Conservation (phyloP, 495 filamentous ascomycete genomes). For the Aspergillus ellipticus region DNA sequence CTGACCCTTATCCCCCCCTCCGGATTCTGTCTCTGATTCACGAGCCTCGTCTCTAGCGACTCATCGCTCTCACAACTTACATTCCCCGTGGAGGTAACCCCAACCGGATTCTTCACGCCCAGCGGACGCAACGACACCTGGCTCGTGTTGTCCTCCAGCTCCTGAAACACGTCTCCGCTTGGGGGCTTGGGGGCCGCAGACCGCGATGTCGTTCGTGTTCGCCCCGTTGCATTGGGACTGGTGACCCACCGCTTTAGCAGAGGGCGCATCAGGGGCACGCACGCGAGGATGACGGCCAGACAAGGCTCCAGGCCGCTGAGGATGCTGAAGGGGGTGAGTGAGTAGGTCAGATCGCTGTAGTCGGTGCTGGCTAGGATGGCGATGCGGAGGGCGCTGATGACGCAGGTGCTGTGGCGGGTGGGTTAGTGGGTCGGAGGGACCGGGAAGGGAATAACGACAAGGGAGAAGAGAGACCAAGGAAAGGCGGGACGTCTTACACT, state of each 20-base stretch:
- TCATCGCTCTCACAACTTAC: background rate
- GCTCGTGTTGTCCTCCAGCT: conserved; percentile 9
- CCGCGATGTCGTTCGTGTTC: background rate
- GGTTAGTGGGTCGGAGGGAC: background rate
- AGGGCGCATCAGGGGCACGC: conserved; percentile 20
- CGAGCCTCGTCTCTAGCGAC: background rate
- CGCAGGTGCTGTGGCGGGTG: conserved; percentile 10
- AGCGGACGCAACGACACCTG: conserved; percentile 12
- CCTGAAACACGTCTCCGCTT: background rate
- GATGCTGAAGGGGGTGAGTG: conserved; percentile 14
- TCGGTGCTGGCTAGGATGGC: conserved; percentile 11
- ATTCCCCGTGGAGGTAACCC: background rate
- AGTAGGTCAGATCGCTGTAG: conserved; percentile 17
- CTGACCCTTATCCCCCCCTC: conserved; percentile 1
- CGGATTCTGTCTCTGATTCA: background rate
- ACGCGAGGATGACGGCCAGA: conserved; percentile 20
- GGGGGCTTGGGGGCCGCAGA: background rate
- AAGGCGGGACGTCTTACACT: conserved; percentile 6
- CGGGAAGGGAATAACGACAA: background rate
- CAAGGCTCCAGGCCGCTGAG: conserved; percentile 22
- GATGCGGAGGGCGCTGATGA: conserved; percentile 18
- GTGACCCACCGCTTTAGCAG: conserved; percentile 9
- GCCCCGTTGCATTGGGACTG: no score
- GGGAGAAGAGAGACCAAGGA: background rate
- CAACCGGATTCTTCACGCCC: conserved; percentile 5